Conservation (phyloP, 2,329 filamentous ascomycete genomes). For the Fusarium goolgardi region DNA sequence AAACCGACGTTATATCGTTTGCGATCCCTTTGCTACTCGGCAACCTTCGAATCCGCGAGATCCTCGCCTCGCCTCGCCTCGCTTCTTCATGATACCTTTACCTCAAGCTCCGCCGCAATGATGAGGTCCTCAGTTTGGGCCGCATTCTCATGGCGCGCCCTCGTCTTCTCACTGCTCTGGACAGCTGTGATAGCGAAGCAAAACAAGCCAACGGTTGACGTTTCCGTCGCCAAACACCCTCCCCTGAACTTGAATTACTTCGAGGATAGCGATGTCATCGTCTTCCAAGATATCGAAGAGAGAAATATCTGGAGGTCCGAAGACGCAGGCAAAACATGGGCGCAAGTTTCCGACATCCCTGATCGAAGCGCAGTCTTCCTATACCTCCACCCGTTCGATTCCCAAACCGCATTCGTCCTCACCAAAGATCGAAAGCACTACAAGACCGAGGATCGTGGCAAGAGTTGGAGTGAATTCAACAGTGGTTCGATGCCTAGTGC, state of each 20-base stretch:
- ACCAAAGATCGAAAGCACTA: conserved; percentile 78
- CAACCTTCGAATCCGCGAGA: conserved; percentile 11
- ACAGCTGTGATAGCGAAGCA: conserved; percentile 65
- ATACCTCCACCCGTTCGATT: conserved; percentile 81
- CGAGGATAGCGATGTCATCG: conserved; percentile 83
- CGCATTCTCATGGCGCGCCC: conserved; percentile 60
- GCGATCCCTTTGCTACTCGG: conserved; percentile 5
- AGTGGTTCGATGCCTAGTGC: conserved; percentile 68
- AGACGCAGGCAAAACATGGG: conserved; percentile 85
- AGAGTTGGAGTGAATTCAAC: conserved; percentile 82
- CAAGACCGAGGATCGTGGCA: conserved; percentile 83
- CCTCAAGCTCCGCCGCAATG: conserved; percentile 54
- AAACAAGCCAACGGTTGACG: conserved; percentile 73
- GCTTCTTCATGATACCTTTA: conserved; percentile 58
- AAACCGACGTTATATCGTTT: conserved; percentile 21
- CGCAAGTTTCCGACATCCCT: conserved; percentile 71
- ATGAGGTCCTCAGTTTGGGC: conserved; percentile 67
- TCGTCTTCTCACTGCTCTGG: conserved; percentile 63
- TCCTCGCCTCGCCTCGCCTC: conserved; percentile 17
- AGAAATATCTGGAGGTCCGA: conserved; percentile 79
- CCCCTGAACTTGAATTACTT: conserved; percentile 87
- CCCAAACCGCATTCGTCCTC: conserved; percentile 82
- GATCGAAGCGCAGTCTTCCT: conserved; percentile 72
- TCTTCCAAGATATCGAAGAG: conserved; percentile 75
- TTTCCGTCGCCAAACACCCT: conserved; percentile 72